A percentile compares a stretch with the other conserved stretches of the same genome.
These are phyloP conservation scores for Chytriomyces hyalinus DNA, from an alignment of 192 early-diverging fungal species.

Conservation along the genomic window DNA sequence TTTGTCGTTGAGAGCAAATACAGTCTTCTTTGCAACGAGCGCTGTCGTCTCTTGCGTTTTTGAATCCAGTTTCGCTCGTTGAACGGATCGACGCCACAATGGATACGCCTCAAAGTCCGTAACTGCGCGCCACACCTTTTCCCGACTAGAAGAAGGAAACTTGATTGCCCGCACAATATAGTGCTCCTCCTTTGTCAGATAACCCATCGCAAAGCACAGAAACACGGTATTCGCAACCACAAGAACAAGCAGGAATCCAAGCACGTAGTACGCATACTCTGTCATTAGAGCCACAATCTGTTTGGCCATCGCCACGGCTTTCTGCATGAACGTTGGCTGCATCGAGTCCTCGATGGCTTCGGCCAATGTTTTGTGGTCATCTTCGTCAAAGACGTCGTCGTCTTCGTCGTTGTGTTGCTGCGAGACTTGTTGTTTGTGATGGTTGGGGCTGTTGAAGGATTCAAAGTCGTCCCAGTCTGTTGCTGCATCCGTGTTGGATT, in stretches of 20 bases:
- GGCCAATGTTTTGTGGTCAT: not conserved
- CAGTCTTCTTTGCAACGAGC: not conserved
- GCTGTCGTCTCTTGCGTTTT: not conserved
- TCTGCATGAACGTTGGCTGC: not conserved
- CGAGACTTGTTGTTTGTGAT: not conserved
- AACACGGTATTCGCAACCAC: constrained; percentile 2
- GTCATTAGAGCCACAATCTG: not conserved
- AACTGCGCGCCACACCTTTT: constrained; percentile 8
- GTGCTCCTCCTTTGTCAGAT: constrained; percentile 31
- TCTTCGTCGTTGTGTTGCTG: not conserved
- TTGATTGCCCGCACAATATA: constrained; percentile 14
- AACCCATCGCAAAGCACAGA: constrained; percentile 21
- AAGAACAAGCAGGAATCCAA: not conserved
- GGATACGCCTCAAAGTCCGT: constrained; percentile 15
- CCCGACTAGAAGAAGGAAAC: not conserved
- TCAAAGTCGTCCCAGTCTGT: constrained; percentile 1
- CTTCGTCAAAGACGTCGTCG: constrained; percentile 19
- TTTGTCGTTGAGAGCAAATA: not conserved
- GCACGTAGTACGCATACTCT: not conserved
- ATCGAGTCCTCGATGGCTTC: not conserved
- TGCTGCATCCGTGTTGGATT: not conserved
- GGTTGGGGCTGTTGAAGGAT: not conserved
- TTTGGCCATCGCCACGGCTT: not conserved
- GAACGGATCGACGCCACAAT: not conserved
- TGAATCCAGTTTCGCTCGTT: not conserved